These are phyloP conservation scores for Diplogelasinospora grovesii DNA, from an alignment of 495 filamentous ascomycete genomes.

Conservation along the genomic window DNA sequence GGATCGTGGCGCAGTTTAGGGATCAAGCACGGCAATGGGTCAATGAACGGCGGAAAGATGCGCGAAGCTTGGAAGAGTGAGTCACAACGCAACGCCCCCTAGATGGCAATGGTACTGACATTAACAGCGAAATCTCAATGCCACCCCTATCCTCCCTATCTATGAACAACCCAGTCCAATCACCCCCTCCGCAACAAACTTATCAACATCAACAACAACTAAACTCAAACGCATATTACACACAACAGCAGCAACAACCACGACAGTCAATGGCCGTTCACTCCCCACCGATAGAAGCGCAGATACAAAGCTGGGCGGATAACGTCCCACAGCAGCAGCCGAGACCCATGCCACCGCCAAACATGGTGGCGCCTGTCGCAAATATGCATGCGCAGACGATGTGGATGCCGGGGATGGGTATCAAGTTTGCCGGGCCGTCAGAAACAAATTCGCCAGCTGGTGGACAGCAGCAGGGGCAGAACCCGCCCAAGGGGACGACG, in stretches of 20 bases:
- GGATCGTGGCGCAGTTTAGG: constrained; percentile 65
- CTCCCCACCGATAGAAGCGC: constrained; percentile 34
- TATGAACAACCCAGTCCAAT: constrained; percentile 19
- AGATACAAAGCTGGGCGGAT: constrained; percentile 43
- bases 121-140: constrained; percentile 40
- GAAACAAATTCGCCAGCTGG: not conserved
- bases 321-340: constrained; percentile 49
- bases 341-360: constrained; percentile 40
- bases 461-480: constrained; percentile 10
- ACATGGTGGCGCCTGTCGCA: constrained; percentile 18
- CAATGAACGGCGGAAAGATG: constrained; percentile 73
- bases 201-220: constrained; percentile 7
- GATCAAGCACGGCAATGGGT: constrained; percentile 75
- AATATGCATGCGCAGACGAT: constrained; percentile 44
- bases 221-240: constrained; percentile 19
- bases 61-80: constrained; percentile 66
- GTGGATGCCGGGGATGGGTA: constrained; percentile 75
- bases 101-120: not conserved
- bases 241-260: constrained; percentile 26
- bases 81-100: constrained; percentile 12
- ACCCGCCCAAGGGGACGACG: constrained; percentile 18
- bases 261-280: constrained; percentile 26
- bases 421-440: constrained; percentile 54
- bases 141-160: constrained; percentile 41
- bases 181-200: constrained; percentile 8